Conservation (phyloP, 495 filamentous ascomycete genomes). For the Penicilliopsis zonata region DNA sequence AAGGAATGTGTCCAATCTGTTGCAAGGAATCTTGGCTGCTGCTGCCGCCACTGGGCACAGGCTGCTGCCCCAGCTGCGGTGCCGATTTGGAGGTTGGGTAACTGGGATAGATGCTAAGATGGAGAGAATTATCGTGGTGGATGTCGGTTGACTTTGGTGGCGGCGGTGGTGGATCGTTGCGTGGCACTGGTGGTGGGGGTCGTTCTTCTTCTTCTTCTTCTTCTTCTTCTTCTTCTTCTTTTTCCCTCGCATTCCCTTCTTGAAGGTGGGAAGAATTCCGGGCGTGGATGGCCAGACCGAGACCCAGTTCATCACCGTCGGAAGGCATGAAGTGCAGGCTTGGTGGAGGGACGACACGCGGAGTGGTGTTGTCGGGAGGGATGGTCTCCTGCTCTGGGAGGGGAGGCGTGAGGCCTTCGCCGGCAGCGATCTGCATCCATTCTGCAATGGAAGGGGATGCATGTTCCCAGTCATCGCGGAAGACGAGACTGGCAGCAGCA, state of each 20-base stretch:
- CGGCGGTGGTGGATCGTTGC: conserved; percentile 23
- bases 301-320: conserved; percentile 10
- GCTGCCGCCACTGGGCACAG: conserved; percentile 45
- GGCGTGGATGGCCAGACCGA: conserved; percentile 28
- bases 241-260: too few species aligned
- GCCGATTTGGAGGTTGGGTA: conserved; percentile 23
- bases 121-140: neutral
- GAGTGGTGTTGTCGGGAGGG: conserved; percentile 14
- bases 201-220: conserved; percentile 12
- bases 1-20: conserved; percentile 20
- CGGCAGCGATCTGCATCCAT: conserved; percentile 37
- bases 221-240: conserved; percentile 15
- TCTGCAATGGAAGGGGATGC: conserved; percentile 45
- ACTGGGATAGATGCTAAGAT: conserved; percentile 17
- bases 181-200: conserved; percentile 25
- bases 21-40: conserved; percentile 31
- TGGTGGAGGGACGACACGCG: conserved; percentile 10
- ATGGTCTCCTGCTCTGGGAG: conserved; percentile 9
- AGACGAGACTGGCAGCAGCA: conserved; percentile 27
- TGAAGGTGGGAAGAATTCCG: too few species aligned
- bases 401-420: conserved; percentile 10
- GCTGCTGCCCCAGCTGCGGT: conserved; percentile 28
- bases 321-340: too few species aligned
- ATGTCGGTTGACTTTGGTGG: conserved; percentile 10
- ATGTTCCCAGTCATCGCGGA: conserved; percentile 40